Evolutionary conservation across 768 basidiomycete species (phyloP).

Genomic region (Psilocybe subaeruginosa): DNA sequence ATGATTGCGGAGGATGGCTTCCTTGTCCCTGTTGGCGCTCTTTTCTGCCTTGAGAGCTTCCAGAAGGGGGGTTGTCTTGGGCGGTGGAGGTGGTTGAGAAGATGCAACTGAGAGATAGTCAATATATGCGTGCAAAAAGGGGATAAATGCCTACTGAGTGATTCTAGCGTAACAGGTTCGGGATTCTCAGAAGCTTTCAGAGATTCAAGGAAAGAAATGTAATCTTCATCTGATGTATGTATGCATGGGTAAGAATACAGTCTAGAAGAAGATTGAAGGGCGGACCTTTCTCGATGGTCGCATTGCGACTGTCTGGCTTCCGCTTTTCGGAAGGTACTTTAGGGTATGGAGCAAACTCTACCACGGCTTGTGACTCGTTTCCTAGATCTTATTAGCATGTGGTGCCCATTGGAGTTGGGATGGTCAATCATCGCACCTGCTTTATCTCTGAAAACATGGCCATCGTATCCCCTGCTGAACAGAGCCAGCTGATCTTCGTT

Average conservation of each 20-base stretch:
- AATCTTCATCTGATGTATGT: constrained; percentile 70
- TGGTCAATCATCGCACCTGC: constrained; percentile 56
- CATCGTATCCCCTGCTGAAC: constrained; percentile 88
- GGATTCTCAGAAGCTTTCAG: constrained; percentile 52
- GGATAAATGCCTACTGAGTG: constrained; percentile 49
- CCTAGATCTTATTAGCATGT: constrained; percentile 49
- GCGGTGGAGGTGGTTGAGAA: constrained; percentile 57
- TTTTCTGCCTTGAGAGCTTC: constrained; percentile 92
- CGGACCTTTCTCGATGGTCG: constrained; percentile 88
- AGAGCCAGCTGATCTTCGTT: constrained; percentile 66
- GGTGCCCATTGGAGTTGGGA: background rate
- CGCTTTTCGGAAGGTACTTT: constrained; percentile 76
- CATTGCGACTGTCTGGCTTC: constrained; percentile 80
- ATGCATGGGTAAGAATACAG: background rate
- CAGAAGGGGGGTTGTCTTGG: constrained; percentile 89
- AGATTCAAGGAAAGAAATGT: constrained; percentile 77
- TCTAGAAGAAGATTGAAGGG: background rate
- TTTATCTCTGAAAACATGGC: constrained; percentile 91
- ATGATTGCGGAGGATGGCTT: constrained; percentile 71
- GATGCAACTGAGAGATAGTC: constrained; percentile 61
- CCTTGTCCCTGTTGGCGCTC: constrained; percentile 70
- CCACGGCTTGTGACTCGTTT: constrained; percentile 83
- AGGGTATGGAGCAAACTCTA: constrained; percentile 94
- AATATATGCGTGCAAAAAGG: constrained; percentile 2
- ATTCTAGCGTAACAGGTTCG: constrained; percentile 68